These are phyloP conservation scores for Juncus inflexus DNA, from an alignment of 176 grass and related monocot species.

Conservation along the genomic window DNA sequence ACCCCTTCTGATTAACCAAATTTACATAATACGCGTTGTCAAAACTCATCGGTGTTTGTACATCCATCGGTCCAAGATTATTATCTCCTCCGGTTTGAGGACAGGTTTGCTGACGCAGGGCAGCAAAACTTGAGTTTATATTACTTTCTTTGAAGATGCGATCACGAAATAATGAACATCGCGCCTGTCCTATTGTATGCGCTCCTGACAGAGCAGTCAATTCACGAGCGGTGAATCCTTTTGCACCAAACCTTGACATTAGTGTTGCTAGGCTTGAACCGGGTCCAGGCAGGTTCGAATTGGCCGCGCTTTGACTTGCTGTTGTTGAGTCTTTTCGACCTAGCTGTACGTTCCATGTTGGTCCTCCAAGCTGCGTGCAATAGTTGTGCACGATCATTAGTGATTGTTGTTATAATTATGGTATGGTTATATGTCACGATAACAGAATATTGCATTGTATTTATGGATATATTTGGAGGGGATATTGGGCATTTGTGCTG, in stretches of 20 bases:
- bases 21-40: constrained; percentile 52
- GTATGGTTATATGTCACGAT: neutral
- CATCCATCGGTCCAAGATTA: constrained; percentile 21
- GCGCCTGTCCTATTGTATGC: constrained; percentile 60
- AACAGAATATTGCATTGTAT: neutral
- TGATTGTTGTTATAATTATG: neutral
- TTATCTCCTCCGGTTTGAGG: constrained; percentile 17
- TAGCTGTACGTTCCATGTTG: constrained; percentile 30
- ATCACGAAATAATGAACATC: constrained; percentile 45
- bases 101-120: constrained; percentile 28
- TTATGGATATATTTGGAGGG: no score
- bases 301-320: constrained; percentile 45
- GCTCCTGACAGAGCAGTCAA: constrained; percentile 71
- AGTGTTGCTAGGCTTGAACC: constrained; percentile 37
- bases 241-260: constrained; percentile 29
- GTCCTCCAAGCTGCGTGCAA: constrained; percentile 33
- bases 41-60: constrained; percentile 16
- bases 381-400: neutral
- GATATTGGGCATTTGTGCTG: no score
- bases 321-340: constrained; percentile 44
- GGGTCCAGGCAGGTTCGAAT: constrained; percentile 45
- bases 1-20: constrained; percentile 21
- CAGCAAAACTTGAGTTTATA: constrained; percentile 59
- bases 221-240: constrained; percentile 49
- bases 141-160: constrained; percentile 49